Evolutionary conservation across 2,329 filamentous ascomycete genomes (phyloP).

Genomic region (Gliomastix tumulicola): DNA sequence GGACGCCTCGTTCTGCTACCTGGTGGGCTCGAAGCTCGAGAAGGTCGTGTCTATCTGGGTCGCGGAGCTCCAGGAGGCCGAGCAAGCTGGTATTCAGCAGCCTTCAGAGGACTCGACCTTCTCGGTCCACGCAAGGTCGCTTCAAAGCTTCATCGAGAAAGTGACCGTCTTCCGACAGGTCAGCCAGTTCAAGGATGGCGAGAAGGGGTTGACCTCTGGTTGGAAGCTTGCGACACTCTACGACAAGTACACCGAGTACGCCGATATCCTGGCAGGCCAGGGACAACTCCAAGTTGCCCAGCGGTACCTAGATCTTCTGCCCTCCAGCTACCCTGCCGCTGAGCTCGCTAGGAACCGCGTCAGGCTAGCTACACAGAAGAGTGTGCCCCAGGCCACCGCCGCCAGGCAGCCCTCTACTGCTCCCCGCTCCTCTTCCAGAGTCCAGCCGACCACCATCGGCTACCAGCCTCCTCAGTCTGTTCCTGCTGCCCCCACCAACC

Average conservation of each 20-base stretch:
- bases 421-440: slow-evolving; percentile 29
- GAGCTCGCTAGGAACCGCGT: slow-evolving; percentile 82
- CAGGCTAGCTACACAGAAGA: slow-evolving; percentile 66
- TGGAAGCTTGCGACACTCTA: slow-evolving; percentile 91
- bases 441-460: slow-evolving; percentile 28
- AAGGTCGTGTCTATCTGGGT: slow-evolving; percentile 97
- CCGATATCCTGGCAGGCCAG: slow-evolving; percentile 86
- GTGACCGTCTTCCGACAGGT: slow-evolving; percentile 94
- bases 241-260: slow-evolving; percentile 94
- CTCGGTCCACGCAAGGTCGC: slow-evolving; percentile 79
- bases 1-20: slow-evolving; percentile 93
- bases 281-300: slow-evolving; percentile 82
- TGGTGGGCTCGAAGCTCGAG: slow-evolving; percentile 92
- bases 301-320: slow-evolving; percentile 85
- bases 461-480: slow-evolving; percentile 41
- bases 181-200: slow-evolving; percentile 79
- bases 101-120: slow-evolving; percentile 72
- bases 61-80: slow-evolving; percentile 76
- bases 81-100: slow-evolving; percentile 66
- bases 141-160: slow-evolving; percentile 97
- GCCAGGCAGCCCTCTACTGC: slow-evolving; percentile 19
- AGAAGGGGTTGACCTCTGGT: slow-evolving; percentile 62
- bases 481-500: slow-evolving; percentile 18
- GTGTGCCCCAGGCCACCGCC: slow-evolving; percentile 15
- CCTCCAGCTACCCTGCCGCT: slow-evolving; percentile 74